Evolutionary conservation across 805 yeast genomes (phyloP), one percentile per base, ranked within the genome.

Genomic region (Spathaspora boniae): DNA sequence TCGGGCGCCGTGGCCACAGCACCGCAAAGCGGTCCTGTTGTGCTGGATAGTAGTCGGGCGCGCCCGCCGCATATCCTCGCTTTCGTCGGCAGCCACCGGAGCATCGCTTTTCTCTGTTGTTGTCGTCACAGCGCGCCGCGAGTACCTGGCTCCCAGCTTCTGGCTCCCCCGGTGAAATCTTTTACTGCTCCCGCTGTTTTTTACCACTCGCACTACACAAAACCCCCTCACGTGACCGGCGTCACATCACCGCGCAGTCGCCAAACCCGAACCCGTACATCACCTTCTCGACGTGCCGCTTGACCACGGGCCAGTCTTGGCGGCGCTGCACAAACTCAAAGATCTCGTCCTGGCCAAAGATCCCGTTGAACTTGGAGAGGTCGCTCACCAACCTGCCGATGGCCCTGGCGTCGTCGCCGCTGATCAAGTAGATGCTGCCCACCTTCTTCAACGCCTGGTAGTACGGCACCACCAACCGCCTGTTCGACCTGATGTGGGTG

Each of bases 271-370:
- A 69, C 0, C 98, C 98, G 52, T 88, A 93, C 80, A 93, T 85
- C n/a, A 86, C 89, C 55, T 82, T 86, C 58, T 91, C 98, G 7
- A 91, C 97, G 40, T 83, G 84, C 42, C 72, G 68, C 45, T 78
- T 82, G 18, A 91, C 83, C 24, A 63, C 51, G 0, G 74, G 61
- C 98, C 98, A 91, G 56, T 91, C 98, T 24, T 80, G 73, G 38
- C 98, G 68, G 42, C 95, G 66, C 46, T 85, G 88, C 4, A 88
- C 93, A 60, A 89, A 84, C 53, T 86, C 95, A 50, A 86, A 85
- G n/a, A 91, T 82, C 47, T 91, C 98, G 48, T 93, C 98, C 30
- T 94, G 95, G 19, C 81, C 77, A 51, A 91, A 83, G 4, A 91
- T 78, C 1, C 97, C 96, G 46, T 87, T 83, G 58, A 87, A 93